Evolutionary conservation across 306 rosid species (phyloP), one percentile per base, ranked within the genome.

Genomic region (Delonix regia): DNA sequence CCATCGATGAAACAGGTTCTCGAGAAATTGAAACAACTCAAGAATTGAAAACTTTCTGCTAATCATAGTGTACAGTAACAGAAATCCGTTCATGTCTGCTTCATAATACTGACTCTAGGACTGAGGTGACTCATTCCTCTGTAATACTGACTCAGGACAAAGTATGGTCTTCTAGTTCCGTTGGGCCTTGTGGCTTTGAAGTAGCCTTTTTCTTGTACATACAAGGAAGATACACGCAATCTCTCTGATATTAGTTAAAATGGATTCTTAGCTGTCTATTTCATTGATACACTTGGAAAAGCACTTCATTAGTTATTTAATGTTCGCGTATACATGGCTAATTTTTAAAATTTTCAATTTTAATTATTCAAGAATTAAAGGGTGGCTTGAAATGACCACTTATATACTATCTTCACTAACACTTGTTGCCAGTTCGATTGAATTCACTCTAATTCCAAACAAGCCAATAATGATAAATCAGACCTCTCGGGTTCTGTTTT

Each of bases 1-100:
- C 87, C 90, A 1, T 80, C 90, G 5, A 85, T 87, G 88, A 85
- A 87, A 39, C 85, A 56, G 48, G 88, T 87, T 56, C 88, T 87
- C 36, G 88, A 87, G 73, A 87, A 74, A 74, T 74, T 87, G 82
- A 85, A 78, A 70, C 88, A 73, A 6, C 28, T 87, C 81, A 84
- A 77, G 64, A 73, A 8, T 82, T 85, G 81, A 84, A 76, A 68
- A 51, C 44, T 62, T 55, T 53, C 49, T 18, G 67, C 78, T 18
- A 65, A 53, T 78, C 74, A 38, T 33, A 24, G 41, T 28, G 33
- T 28, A 79, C 57, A 72, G 67, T 61, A 24, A 49, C 16, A 53
- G 57, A 36, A 71, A 66, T 75, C 76, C 41, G 64, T 73, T 69
- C 73, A 63, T 57, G 69, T 52, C 59, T 61, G 62, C 77, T 47